A percentile compares a stretch with the other conserved stretches of the same genome.
Evolutionary conservation across 1,284 basidiomycete species (phyloP).

Genomic region (Melampsora larici-populina): DNA sequence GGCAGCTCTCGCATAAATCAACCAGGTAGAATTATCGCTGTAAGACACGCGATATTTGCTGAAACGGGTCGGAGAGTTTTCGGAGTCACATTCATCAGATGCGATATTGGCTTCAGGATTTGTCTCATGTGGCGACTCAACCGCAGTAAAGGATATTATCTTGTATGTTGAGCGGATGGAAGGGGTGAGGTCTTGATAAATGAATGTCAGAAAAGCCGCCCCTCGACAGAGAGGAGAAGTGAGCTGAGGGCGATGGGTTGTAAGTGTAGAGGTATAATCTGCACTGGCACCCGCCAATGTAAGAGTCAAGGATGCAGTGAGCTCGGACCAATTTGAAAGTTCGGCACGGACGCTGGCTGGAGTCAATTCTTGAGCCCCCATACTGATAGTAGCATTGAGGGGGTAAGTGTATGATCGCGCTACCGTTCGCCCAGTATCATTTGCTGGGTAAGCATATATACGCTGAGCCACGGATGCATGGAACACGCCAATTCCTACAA

Average conservation of each 20-base stretch:
- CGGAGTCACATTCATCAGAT: constrained; percentile 3
- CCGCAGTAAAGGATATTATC: constrained; percentile 12
- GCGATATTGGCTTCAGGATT: neutral
- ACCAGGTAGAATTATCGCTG: constrained; percentile 36
- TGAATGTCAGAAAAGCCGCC: constrained; percentile 28
- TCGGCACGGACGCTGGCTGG: neutral
- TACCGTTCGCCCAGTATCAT: neutral
- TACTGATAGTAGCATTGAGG: constrained; percentile 1
- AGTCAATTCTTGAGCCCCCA: constrained; percentile 26
- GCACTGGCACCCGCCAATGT: neutral
- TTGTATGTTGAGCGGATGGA: constrained; percentile 6
- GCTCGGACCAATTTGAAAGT: constrained; percentile 31
- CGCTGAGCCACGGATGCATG: constrained; percentile 32
- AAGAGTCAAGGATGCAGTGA: constrained; percentile 7
- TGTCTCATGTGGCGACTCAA: neutral
- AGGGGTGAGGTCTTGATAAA: constrained; percentile 35
- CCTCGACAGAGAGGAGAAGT: constrained; percentile 32
- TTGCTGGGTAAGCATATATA: constrained; percentile 17
- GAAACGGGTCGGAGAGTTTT: constrained; percentile 14
- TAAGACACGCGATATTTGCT: constrained; percentile 26
- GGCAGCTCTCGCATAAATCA: constrained; percentile 18
- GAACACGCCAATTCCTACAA: constrained; percentile 28
- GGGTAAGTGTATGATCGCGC: constrained; percentile 34
- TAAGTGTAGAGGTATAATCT: constrained; percentile 5
- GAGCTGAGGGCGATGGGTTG: neutral